Evolutionary conservation across 2,329 filamentous ascomycete genomes (phyloP).

Genomic region (Helotiales sp.): DNA sequence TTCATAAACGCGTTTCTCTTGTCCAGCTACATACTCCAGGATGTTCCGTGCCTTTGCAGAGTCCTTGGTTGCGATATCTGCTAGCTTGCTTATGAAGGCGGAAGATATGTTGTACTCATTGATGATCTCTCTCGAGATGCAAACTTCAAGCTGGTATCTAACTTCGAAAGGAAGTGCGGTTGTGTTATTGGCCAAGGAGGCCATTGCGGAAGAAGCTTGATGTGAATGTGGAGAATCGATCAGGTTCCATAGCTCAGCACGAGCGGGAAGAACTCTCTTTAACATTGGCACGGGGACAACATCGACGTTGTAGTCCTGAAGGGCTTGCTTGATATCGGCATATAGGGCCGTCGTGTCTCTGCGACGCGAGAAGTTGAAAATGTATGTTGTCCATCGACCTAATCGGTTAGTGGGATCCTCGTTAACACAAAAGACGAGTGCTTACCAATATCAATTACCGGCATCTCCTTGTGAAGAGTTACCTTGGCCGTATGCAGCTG

Average conservation of each 20-base stretch:
- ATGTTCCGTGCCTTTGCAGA: slow-evolving; percentile 58
- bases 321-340: slow-evolving; percentile 29
- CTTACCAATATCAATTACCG: slow-evolving; percentile 58
- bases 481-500: slow-evolving; percentile 39
- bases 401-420: slow-evolving; percentile 10
- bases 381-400: slow-evolving; percentile 65
- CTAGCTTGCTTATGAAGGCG: slow-evolving; percentile 66
- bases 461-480: slow-evolving; percentile 46
- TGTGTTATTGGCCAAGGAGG: slow-evolving; percentile 25
- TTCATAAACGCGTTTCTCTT: slow-evolving; percentile 61
- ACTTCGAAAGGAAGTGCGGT: slow-evolving; percentile 64
- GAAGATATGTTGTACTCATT: slow-evolving; percentile 71
- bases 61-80: slow-evolving; percentile 45
- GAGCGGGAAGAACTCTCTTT: slow-evolving; percentile 36
- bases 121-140: slow-evolving; percentile 76
- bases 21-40: slow-evolving; percentile 72
- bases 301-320: slow-evolving; percentile 73
- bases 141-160: slow-evolving; percentile 90
- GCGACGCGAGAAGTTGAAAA: slow-evolving; percentile 45
- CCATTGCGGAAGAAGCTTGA: slow-evolving; percentile 19
- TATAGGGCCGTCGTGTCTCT: slow-evolving; percentile 26
- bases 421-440: background rate
- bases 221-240: slow-evolving; percentile 33
- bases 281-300: slow-evolving; percentile 48
- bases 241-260: slow-evolving; percentile 44